These are phyloP conservation scores for Epichloe festucae DNA, from an alignment of 2,329 filamentous ascomycete genomes.

Conservation along the genomic window DNA sequence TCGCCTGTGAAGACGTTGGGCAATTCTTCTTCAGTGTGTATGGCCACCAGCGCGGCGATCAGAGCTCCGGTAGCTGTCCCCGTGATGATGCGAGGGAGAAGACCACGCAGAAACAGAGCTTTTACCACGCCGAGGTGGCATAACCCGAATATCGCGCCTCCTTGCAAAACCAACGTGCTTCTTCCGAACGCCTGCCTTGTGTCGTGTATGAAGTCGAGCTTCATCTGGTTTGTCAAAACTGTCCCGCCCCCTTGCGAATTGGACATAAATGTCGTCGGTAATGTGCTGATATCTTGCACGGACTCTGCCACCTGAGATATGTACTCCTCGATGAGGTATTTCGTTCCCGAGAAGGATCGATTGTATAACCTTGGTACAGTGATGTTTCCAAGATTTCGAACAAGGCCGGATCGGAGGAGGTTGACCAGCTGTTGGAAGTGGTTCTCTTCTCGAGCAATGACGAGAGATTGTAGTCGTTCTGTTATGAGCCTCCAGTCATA, in stretches of 20 bases:
- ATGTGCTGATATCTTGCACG: constrained; percentile 58
- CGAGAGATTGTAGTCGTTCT: constrained; percentile 59
- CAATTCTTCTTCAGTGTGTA: constrained; percentile 78
- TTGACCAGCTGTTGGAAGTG: constrained; percentile 67
- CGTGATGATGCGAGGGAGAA: constrained; percentile 81
- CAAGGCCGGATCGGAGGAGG: constrained; percentile 62
- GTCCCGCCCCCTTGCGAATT: constrained; percentile 21
- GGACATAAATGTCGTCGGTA: constrained; percentile 41
- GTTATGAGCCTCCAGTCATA: constrained; percentile 83
- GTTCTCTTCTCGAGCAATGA: constrained; percentile 53
- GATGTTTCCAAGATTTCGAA: constrained; percentile 87
- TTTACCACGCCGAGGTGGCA: constrained; percentile 88
- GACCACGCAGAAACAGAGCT: constrained; percentile 64
- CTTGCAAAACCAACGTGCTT: constrained; percentile 75
- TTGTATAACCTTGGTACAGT: constrained; percentile 72
- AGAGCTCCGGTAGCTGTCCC: constrained; percentile 83
- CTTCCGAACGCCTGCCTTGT: constrained; percentile 79
- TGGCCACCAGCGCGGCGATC: constrained; percentile 76
- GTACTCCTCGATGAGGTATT: constrained; percentile 83
- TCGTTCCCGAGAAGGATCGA: constrained; percentile 75
- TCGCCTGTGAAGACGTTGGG: constrained; percentile 64
- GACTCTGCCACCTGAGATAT: constrained; percentile 72
- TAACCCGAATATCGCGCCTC: constrained; percentile 80
- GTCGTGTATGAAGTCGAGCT: constrained; percentile 77
- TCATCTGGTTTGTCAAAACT: constrained; percentile 56